Base-by-base conservation (phyloP, 805 yeast genomes). In the Jamesozyma hellenica region DNA sequence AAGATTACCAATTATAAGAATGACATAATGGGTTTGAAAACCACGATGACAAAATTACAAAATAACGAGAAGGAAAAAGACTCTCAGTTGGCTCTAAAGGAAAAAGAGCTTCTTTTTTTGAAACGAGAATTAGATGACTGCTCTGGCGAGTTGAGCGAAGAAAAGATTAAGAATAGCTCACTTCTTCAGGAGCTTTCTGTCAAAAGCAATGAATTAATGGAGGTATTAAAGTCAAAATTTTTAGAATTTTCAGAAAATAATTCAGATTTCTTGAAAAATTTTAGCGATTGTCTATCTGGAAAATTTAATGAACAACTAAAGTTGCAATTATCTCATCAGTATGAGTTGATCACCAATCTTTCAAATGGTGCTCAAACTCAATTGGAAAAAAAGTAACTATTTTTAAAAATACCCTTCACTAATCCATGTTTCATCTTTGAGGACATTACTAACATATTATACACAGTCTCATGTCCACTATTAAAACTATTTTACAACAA, bases 71-170 rank as follows among this genome's bases (percentile, higher is more conserved):
- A 40, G 21, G 47, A 39, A 3, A 26, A 39, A 3, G 53, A 46
- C 25, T 38, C 45, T 15, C 55, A 55, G 45, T 26, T 49, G 18
- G 23, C 44, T 8, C 51, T 39, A 43, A 58, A 52, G 44, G 44
- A 44, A 21, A 61, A 58, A 40, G 69, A 66, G 16, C 60, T 67
- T 14, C 55, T 53, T 14, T 50, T 54, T 21, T 46, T 67, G 27
- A 63, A 58, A 41, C 42, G 56, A 28, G 66, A 61, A 37, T 44
- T 68, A 5, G 68, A 70, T 50, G 68, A 68, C 40, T 56, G 65
- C 18, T 62, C 72, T 9, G 73, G 74, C 1, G 60, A 67, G 35
- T 53, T 71, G 31, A 67, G 71, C 8, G 75, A 70, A 40, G 74
- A 71, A 45, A 70, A 67, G 39, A 54, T 68, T 11, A 65, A 59